phyloP scores from a whole-genome alignment of 1,139 yeast species.

The Yamadazyma kanchanaburiensis region DNA sequence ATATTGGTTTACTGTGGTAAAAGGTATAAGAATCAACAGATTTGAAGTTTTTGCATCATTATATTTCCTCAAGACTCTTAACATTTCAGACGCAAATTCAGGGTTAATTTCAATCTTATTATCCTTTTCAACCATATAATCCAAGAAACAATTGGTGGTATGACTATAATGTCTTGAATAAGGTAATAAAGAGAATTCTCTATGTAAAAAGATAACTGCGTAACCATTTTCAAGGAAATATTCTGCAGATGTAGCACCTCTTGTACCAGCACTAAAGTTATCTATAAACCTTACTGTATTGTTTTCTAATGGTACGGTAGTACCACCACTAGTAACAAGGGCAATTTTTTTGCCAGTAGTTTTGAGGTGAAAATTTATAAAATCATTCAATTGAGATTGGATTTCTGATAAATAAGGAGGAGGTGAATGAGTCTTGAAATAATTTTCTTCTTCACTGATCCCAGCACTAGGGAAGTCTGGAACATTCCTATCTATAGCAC shows the following conservation, averaged over 20 bases:
- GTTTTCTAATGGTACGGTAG: conserved; percentile 95
- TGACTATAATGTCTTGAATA: conserved; percentile 87
- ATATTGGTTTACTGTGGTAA: conserved; percentile 93
- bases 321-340: conserved; percentile 94
- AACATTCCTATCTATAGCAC: conserved; percentile 76
- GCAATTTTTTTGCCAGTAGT: conserved; percentile 55
- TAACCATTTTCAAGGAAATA: conserved; percentile 81
- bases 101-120: conserved; percentile 58
- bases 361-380: conserved; percentile 47
- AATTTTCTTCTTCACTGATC: conserved; percentile 66
- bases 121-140: conserved; percentile 62
- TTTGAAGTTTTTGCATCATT: conserved; percentile 55
- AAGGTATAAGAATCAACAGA: conserved; percentile 70
- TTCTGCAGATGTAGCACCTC: conserved; percentile 97
- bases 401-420: conserved; percentile 73
- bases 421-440: conserved; percentile 66
- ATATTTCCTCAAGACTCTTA: conserved; percentile 64
- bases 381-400: conserved; percentile 51
- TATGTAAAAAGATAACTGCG: conserved; percentile 86
- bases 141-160: conserved; percentile 80
- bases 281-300: conserved; percentile 96
- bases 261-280: conserved; percentile 94
- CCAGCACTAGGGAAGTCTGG: conserved; percentile 82
- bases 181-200: conserved; percentile 90
- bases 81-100: conserved; percentile 60